phyloP scores from a whole-genome alignment of 768 basidiomycete genomes.

The Trametopsis cervina region DNA sequence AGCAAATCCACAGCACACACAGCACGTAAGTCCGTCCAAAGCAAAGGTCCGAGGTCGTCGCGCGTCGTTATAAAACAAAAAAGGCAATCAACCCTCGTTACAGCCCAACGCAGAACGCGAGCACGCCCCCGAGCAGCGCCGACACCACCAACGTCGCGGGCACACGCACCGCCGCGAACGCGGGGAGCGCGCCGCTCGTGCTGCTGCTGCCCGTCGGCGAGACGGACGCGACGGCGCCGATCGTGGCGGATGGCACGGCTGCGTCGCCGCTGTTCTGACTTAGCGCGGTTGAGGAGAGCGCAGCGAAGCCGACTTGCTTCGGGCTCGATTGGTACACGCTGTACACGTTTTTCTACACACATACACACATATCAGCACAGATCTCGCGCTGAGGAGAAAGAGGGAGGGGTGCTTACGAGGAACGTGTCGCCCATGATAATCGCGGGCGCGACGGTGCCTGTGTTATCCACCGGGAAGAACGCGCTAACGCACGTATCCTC shows the following conservation, averaged over 20 bases:
- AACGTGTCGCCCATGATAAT: slow-evolving; percentile 95
- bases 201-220: slow-evolving; percentile 5
- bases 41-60: too few relatives aligned
- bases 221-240: slow-evolving; percentile 38
- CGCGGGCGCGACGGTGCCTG: slow-evolving; percentile 43
- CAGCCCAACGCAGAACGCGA: not conserved
- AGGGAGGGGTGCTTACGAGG: slow-evolving; percentile 35
- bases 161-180: not conserved
- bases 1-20: too few relatives aligned
- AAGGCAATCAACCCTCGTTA: too few relatives aligned
- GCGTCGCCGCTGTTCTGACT: slow-evolving; percentile 37
- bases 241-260: slow-evolving; percentile 47
- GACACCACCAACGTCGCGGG: slow-evolving; percentile 4
- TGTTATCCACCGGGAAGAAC: slow-evolving; percentile 63
- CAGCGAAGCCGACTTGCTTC: slow-evolving; percentile 78
- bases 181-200: not conserved
- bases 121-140: not conserved
- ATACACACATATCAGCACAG: not conserved
- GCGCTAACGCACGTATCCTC: slow-evolving; percentile 69
- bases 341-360: slow-evolving; percentile 82
- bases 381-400: slow-evolving; percentile 5
- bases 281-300: slow-evolving; percentile 49
- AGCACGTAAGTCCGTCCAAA: too few relatives aligned
- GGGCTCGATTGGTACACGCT: slow-evolving; percentile 81
- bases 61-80: too few relatives aligned